Base-by-base conservation (phyloP, 371 early-diverging fungal species). In the Mortierella sp. region DNA sequence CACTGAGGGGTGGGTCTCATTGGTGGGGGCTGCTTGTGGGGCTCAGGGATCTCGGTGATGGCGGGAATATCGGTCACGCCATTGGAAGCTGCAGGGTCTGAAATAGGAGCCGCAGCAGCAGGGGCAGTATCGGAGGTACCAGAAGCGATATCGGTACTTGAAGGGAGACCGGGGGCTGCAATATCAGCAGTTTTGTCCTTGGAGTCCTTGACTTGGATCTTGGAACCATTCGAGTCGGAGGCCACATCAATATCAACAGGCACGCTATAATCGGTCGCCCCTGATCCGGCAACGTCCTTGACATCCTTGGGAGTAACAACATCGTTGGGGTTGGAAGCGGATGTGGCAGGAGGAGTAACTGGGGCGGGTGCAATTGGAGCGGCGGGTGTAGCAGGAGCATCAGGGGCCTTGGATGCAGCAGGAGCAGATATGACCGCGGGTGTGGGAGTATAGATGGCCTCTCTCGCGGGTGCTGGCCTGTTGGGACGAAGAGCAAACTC, bases 401-500 rank as follows among this genome's bases (percentile, higher is more conserved):
- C 61, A 8, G 31, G 34, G 0, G 16, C 31, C 31, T 59, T 19
- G 61, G 31, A 19, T 19, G 61, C 21, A 6, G 9, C 16, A 34
- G 61, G 64, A 6, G 40, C 37, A 21, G 21, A 8, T 6, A 9
- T 64, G 10, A 37, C 37, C 24, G 24, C 5, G 40, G 64, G 64
- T 37, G 40, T 64, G 55, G 59, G 46, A 13, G 50, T 48, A 16
- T 21, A 19, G 9, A 55, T 51, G 51, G 21, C 53, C 24, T 53
- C 76, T n/a, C 28, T 72, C 69, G 44, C 69, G 67, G 48, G 67
- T 53, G 26, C 4, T 48, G 67, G 51, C 40, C 34, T 51, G 16
- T 31, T 70, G 6, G 46, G 46, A 59, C 9, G 54, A 8, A 71
- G 76, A 8, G 76, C 76, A 31, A 76, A 57, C 28, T 76, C 53